Conservation (phyloP, 345 rosid genomes). For the Triadica sebifera region DNA sequence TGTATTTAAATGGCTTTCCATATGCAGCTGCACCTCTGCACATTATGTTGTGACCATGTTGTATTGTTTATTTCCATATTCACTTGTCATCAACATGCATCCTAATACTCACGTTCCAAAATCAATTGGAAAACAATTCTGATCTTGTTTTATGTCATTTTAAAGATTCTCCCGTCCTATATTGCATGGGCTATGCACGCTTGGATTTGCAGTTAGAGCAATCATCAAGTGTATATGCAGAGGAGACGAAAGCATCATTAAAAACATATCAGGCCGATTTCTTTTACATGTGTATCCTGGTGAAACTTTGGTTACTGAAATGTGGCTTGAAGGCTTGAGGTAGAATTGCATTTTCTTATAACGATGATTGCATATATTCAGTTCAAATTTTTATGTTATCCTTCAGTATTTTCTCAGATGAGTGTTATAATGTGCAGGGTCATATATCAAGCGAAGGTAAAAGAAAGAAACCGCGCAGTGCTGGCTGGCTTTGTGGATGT, state of each 20-base stretch:
- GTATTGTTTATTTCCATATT: background rate
- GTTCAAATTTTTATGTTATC: background rate
- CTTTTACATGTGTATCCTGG: slow-evolving; percentile 83
- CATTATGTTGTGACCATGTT: background rate
- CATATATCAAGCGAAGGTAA: slow-evolving; percentile 58
- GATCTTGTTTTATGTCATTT: slow-evolving; percentile 22
- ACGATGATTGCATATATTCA: background rate
- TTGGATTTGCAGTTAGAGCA: slow-evolving; percentile 80
- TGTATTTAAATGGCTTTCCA: background rate
- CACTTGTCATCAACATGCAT: background rate
- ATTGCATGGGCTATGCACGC: slow-evolving; percentile 84
- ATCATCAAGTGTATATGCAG: slow-evolving; percentile 70
- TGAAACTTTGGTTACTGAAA: slow-evolving; percentile 72
- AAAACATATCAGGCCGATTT: slow-evolving; percentile 64
- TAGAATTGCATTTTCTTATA: slow-evolving; percentile 14
- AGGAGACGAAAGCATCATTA: slow-evolving; percentile 60
- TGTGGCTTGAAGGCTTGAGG: slow-evolving; percentile 88
- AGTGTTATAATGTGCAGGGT: slow-evolving; percentile 49
- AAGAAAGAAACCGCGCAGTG: slow-evolving; percentile 60
- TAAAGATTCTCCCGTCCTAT: slow-evolving; percentile 75
- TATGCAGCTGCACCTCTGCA: background rate
- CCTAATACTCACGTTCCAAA: background rate
- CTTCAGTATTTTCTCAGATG: background rate
- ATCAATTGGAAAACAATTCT: background rate
- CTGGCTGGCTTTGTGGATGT: slow-evolving; percentile 72